Base-by-base conservation (phyloP, 2,329 filamentous ascomycete genomes). In the Calonectria honghensis region DNA sequence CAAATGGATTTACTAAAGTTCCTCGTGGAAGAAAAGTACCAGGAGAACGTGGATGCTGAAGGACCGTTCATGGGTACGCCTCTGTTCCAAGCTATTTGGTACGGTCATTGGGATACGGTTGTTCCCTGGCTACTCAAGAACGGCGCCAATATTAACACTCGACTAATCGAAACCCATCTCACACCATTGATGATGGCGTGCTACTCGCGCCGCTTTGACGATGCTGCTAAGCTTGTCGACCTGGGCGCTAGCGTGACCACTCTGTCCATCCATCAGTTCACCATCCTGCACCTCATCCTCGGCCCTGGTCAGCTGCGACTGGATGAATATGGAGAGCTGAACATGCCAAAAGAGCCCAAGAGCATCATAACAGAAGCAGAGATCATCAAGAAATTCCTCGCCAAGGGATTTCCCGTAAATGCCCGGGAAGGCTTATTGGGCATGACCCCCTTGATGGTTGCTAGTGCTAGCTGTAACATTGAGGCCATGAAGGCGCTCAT, bases 391-490 rank as follows among this genome's bases (percentile, higher is more conserved):
- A 81, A 81, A 4, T 79, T 81, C 20, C 73, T 81, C 16, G 70
- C 75, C 64, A 79, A 77, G 59, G 80, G 80, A 9, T 81, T 81
- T 6, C 79, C 81, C 37, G 78, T 81, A 16, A 75, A 81, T 39
- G 75, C 79, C n/a, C 73, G 76, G 24, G 80, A 81, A 67, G 74
- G 77, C 24, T 64, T 81, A 20, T 59, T 81, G 11, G 80, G 80
- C n/a, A 81, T 81, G 80, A 81, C 80, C 7, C 80, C 80, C 1
- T 65, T 81, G 41, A 81, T 81, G 79, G 78, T 81, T 11, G 80
- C 80, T 16, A 81, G 80, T 70, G 75, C 80, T 6, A 80, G 75
- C 70, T 81, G 80, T 65, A 81, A 81, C 52, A 71, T 79, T 24
- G 72, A 73, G 14, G 79, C 80, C 32, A 81, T 81, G 73, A 76